Evolutionary conservation across 2,329 filamentous ascomycete species (phyloP).

Genomic region (Phialophora expanda): DNA sequence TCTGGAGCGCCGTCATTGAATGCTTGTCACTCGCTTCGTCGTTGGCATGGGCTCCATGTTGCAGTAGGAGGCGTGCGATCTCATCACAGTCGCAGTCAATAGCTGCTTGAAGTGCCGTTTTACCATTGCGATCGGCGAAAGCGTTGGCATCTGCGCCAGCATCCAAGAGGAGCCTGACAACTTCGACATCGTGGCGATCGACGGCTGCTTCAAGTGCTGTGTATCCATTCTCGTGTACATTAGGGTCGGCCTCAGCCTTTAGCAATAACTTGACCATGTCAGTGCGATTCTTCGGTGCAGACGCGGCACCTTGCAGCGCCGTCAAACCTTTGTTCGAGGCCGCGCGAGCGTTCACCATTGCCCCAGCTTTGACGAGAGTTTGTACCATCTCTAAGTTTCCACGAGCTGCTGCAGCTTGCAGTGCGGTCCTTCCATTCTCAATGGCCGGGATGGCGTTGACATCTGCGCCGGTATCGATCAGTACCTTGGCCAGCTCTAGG

Average conservation of each 20-base stretch:
- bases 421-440: neutral
- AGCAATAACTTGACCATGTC: neutral
- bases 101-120: conserved; percentile 3
- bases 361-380: neutral
- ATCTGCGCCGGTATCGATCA: conserved; percentile 4
- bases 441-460: neutral
- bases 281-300: too few relatives aligned
- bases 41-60: neutral
- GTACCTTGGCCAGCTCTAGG: neutral
- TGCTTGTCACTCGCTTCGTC: neutral
- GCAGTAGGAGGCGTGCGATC: neutral
- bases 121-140: neutral
- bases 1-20: neutral
- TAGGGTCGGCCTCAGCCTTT: neutral
- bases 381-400: neutral
- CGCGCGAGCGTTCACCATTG: neutral
- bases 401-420: neutral
- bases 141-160: conserved; percentile 1
- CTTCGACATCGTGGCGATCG: neutral
- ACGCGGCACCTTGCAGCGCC: neutral
- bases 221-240: neutral
- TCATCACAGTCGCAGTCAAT: neutral
- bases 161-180: conserved; percentile 4
- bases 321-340: neutral
- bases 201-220: conserved; percentile 5